Conservation (phyloP, 1,139 yeast species). For the Saccharomyces pastorianus region DNA sequence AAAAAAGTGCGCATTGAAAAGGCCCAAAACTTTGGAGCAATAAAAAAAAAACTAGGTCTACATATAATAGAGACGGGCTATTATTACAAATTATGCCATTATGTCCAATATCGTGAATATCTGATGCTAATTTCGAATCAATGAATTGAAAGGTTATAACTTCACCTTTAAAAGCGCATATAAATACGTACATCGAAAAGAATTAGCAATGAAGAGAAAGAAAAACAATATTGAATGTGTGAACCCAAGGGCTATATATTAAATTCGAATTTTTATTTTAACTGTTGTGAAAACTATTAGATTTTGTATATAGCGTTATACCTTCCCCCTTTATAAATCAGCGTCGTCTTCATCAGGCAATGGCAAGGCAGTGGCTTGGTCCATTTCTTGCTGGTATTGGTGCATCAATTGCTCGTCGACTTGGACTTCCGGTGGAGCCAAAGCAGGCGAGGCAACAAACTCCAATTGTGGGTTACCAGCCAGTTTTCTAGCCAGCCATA, state of each 20-base stretch:
- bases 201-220: not conserved
- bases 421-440: constrained; percentile 98
- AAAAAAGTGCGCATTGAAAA: no score
- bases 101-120: no score
- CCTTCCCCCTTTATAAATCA: constrained; percentile 55
- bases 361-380: constrained; percentile 98
- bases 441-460: constrained; percentile 97
- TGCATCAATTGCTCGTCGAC: constrained; percentile 94
- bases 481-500: constrained; percentile 98
- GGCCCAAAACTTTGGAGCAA: no score
- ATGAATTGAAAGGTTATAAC: no score
- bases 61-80: no score
- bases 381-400: constrained; percentile 99
- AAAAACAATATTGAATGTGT: not conserved
- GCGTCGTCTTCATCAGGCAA: constrained; percentile 99
- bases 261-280: not conserved
- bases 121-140: no score
- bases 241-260: not conserved
- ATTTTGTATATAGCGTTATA: not conserved
- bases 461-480: constrained; percentile 97
- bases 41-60: no score
- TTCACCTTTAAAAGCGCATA: no score
- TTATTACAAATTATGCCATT: no score
- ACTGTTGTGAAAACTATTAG: no score
- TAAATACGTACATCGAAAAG: not conserved